Base-by-base conservation (phyloP, 176 grass and related monocot genomes). In the Ananas comosus region DNA sequence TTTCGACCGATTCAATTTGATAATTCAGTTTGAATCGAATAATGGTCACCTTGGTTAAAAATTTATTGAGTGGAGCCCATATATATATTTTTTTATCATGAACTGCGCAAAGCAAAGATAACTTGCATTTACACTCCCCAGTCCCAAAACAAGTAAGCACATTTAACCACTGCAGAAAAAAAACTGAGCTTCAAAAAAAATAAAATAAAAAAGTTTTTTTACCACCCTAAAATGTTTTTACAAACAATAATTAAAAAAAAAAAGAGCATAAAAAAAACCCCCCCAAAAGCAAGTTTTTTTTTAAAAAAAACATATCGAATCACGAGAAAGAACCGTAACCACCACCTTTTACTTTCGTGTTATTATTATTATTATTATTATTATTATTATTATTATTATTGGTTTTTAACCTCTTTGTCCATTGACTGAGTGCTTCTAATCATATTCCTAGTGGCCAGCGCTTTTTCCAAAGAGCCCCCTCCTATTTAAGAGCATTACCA, bases 301-400 rank as follows among this genome's bases (percentile, higher is more conserved):
- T n/a, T n/a, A n/a, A 61, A 22, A 14, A 21, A 18, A 91, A 77
- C 72, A 65, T 74, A 80, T 66, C 92, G 86, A 89, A 97, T 90
- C 80, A 87, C 89, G 94, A 93, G 81, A 92, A 93, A 92, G 82
- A 75, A 68, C 17, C 53, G 79, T 76, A 49, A 81, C 79, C 48
- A 71, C 74, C 14, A 70, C 57, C 85, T 97, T 89, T 89, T 85
- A 63, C 83, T 89, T 88, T 92, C 80, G 81, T 90, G 92, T 86
- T 88, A 93, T 79, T 50, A 47, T 22, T 68, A 49, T 3, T 68
- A 10, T 88, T 65, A 22, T 28, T 21, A n/a, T n/a, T n/a, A n/a
- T n/a, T n/a, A n/a, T n/a, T n/a, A n/a, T 59, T 27, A 21, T 53
- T 28, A n/a, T 63, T 53, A 51, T 1, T 66, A 17, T 57, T 50